Conservation (phyloP, 768 basidiomycete species). For the Ramaria rubella region DNA sequence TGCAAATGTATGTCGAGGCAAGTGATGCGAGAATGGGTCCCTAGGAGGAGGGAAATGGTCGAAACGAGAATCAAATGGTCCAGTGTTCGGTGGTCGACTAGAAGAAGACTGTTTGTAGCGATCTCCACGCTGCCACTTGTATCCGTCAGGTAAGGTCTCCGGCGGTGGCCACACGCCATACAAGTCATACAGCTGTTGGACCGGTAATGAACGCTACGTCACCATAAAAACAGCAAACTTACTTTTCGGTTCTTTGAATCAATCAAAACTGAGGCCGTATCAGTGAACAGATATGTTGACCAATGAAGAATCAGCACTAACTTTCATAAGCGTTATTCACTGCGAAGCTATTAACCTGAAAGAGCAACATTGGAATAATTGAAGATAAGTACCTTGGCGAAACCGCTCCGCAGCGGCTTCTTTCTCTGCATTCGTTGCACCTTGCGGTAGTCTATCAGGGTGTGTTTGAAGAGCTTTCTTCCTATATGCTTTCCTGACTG, state of each 20-base stretch:
- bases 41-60: slow-evolving; percentile 22
- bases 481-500: slow-evolving; percentile 66
- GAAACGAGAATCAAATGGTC: slow-evolving; percentile 3
- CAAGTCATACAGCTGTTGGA: slow-evolving; percentile 53
- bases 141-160: slow-evolving; percentile 12
- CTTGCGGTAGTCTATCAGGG: slow-evolving; percentile 61
- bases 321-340: slow-evolving; percentile 16
- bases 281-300: slow-evolving; percentile 27
- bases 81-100: neutral
- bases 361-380: slow-evolving; percentile 5
- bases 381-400: slow-evolving; percentile 38
- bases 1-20: neutral
- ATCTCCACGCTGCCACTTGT: slow-evolving; percentile 1
- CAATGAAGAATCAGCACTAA: slow-evolving; percentile 15
- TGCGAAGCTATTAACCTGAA: neutral
- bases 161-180: slow-evolving; percentile 73
- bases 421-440: slow-evolving; percentile 44
- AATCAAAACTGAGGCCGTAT: slow-evolving; percentile 53
- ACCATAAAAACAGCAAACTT: slow-evolving; percentile 11
- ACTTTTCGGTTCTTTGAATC: slow-evolving; percentile 53
- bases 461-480: slow-evolving; percentile 64
- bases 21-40: neutral
- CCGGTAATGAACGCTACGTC: too few relatives aligned
- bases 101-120: slow-evolving; percentile 14
- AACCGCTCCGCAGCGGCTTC: slow-evolving; percentile 51